These are phyloP conservation scores for Coemansia sp. DNA, from an alignment of 192 early-diverging fungal species.

Conservation along the genomic window DNA sequence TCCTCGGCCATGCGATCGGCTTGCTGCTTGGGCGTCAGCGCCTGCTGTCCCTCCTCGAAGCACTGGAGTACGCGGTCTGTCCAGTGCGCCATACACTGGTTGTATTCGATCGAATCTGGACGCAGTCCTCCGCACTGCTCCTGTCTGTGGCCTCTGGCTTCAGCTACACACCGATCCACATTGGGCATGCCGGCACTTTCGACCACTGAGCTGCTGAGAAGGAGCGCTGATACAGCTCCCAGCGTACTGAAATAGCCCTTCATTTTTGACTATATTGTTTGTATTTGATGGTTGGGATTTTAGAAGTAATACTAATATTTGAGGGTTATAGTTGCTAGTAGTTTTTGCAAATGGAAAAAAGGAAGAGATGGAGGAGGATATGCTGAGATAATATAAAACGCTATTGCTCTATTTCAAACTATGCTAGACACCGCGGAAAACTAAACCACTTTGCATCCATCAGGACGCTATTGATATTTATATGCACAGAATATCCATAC, in stretches of 20 bases:
- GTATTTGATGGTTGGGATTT: too few species aligned
- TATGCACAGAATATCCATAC: not conserved
- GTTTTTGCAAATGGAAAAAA: not conserved
- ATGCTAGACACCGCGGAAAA: not conserved
- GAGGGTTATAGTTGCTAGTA: not conserved
- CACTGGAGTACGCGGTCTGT: slow-evolving; percentile 46
- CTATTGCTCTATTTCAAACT: not conserved
- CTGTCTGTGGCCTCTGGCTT: slow-evolving; percentile 26
- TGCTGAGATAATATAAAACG: not conserved
- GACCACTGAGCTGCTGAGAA: slow-evolving; percentile 23
- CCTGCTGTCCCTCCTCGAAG: slow-evolving; percentile 26
- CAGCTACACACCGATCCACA: slow-evolving; percentile 16
- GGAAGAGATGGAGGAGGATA: not conserved
- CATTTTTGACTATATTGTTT: slow-evolving; percentile 13
- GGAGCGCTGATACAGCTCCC: slow-evolving; percentile 36
- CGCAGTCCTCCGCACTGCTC: slow-evolving; percentile 39
- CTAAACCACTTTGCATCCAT: not conserved
- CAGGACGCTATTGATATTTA: not conserved
- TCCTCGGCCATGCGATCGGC: slow-evolving; percentile 27
- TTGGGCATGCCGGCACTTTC: slow-evolving; percentile 8
- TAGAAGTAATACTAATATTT: too few species aligned
- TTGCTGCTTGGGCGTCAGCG: slow-evolving; percentile 31
- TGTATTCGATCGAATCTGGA: slow-evolving; percentile 47
- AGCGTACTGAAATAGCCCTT: slow-evolving; percentile 36
- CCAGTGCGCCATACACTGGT: slow-evolving; percentile 54